Evolutionary conservation across 2,329 filamentous ascomycete species (phyloP).

Genomic region (Talaromyces sp.): DNA sequence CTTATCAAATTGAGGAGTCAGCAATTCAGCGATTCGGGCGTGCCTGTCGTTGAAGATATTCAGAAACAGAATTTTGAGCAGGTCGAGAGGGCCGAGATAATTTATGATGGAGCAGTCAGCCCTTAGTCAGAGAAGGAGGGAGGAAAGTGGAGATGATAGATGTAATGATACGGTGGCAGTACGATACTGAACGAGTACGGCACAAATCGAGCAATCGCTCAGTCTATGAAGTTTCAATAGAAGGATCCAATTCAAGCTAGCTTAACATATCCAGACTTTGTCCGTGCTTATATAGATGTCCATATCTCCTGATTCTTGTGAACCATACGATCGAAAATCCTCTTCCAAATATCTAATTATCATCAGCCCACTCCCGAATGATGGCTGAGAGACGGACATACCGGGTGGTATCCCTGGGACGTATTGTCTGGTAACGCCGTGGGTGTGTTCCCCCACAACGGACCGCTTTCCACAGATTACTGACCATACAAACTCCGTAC

Average conservation of each 20-base stretch:
- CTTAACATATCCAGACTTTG: neutral
- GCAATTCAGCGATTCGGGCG: neutral
- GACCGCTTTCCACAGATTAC: neutral
- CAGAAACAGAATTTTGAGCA: neutral
- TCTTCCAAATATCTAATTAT: neutral
- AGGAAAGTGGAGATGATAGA: neutral
- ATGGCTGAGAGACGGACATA: neutral
- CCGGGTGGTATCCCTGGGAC: neutral
- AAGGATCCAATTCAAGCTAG: neutral
- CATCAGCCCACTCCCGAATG: neutral
- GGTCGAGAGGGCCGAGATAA: neutral
- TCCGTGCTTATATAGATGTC: neutral
- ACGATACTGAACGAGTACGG: conserved; percentile 1
- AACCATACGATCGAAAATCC: neutral
- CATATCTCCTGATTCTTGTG: neutral
- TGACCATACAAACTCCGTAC: no score
- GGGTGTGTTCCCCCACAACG: neutral
- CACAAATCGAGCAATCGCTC: neutral
- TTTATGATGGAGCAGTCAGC: neutral
- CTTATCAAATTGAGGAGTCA: neutral
- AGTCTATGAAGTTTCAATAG: neutral
- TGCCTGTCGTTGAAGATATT: neutral
- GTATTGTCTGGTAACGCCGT: neutral
- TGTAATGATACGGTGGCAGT: neutral
- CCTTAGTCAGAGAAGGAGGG: neutral